A percentile compares a stretch with the other conserved stretches of the same genome.
phyloP scores from a whole-genome alignment of 78 protist species.

The Thecamonas trahens region DNA sequence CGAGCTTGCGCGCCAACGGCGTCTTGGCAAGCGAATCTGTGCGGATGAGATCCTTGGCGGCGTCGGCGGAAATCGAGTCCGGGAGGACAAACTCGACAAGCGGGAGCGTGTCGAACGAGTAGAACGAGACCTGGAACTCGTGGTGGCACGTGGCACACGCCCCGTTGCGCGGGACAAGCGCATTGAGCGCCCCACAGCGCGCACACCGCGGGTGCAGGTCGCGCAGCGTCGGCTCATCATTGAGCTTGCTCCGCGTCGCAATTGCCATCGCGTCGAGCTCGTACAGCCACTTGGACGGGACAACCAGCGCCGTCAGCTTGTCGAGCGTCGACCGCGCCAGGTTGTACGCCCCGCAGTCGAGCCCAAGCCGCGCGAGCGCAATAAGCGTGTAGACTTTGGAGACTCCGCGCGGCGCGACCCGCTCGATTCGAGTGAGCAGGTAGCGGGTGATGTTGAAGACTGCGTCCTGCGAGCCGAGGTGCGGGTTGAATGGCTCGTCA shows the following conservation, averaged over 20 bases:
- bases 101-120: constrained; percentile 39
- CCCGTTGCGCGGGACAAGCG: constrained; percentile 2
- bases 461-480: not conserved
- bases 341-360: constrained; percentile 18
- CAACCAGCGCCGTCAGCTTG: not conserved
- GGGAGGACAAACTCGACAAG: constrained; percentile 38
- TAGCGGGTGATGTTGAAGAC: constrained; percentile 31
- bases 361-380: constrained; percentile 35
- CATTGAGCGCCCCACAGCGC: constrained; percentile 30
- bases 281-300: constrained; percentile 22
- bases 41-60: no score
- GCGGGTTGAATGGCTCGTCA: constrained; percentile 40
- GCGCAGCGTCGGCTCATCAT: constrained; percentile 33
- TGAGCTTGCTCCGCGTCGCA: constrained; percentile 33
- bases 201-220: constrained; percentile 41
- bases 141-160: constrained; percentile 39
- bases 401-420: constrained; percentile 32
- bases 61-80: not conserved
- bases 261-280: constrained; percentile 18
- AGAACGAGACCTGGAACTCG: constrained; percentile 32
- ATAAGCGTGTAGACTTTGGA: not conserved
- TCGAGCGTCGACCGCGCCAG: constrained; percentile 27
- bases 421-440: not conserved
- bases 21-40: no score
- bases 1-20: no score